Percentiles rank a stretch among this genome's conserved stretches.
Conservation (phyloP, 805 yeast species). For the Cyberlindnera mycetangii region DNA sequence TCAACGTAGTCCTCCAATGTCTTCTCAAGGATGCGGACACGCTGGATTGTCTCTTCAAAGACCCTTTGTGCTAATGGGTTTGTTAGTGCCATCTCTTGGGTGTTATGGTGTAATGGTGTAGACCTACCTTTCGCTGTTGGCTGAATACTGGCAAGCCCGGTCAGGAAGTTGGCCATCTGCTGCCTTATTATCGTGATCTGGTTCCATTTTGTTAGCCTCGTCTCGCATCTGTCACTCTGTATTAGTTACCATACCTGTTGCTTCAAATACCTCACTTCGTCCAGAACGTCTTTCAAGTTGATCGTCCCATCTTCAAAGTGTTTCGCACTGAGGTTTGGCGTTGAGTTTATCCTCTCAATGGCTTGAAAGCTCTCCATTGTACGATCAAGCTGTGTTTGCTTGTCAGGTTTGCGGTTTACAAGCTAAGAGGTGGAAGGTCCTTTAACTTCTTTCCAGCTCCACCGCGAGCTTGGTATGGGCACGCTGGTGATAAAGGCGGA, state of each 20-base stretch:
- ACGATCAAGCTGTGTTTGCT: too few species aligned
- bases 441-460: too few species aligned
- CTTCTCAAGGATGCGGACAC: constrained; percentile 33
- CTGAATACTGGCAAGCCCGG: constrained; percentile 40
- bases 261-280: constrained; percentile 35
- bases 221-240: background rate
- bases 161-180: constrained; percentile 37
- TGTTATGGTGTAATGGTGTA: too few species aligned
- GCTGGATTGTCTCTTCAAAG: constrained; percentile 33
- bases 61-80: constrained; percentile 22
- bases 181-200: constrained; percentile 34
- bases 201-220: background rate
- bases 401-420: too few species aligned
- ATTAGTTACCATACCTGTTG: constrained; percentile 23
- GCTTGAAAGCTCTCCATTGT: constrained; percentile 30
- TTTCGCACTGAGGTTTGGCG: constrained; percentile 30
- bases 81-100: background rate
- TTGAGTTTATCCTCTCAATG: constrained; percentile 27
- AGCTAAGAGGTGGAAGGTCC: too few species aligned
- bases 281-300: constrained; percentile 32
- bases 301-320: constrained; percentile 41
- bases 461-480: too few species aligned
- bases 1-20: constrained; percentile 44
- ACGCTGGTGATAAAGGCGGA: too few species aligned
- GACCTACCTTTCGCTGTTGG: constrained; percentile 26